Base-by-base conservation (phyloP, 257 asterid genomes). In the Ballota nigra region DNA sequence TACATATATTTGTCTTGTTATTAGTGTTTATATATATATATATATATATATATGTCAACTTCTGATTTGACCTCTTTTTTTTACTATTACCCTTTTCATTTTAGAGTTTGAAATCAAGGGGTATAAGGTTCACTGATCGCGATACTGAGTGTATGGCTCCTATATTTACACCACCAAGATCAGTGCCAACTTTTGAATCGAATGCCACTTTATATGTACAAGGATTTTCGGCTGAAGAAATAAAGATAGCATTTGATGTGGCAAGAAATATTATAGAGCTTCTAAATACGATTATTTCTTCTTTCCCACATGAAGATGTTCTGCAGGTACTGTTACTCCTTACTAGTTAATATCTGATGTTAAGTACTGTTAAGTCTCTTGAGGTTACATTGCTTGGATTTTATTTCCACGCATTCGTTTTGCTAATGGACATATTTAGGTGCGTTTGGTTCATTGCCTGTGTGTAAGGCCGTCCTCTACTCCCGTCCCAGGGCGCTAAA, bases 221-320 rank as follows among this genome's bases (percentile, higher is more conserved):
- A 47, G 81, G 78, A 63, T 87, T 88, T 77, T 87, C 99, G 26
- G 88, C 88, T 71, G 97, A 87, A 65, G 91, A 89, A 72, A 87
- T 86, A 3, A 92, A 87, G 83, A 98, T 89, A 82, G 94, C 98
- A 71, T 89, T 95, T 73, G 96, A 95, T 79, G 95, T 92, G 75
- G 99, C 98, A 58, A 83, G 96, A 80, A 95, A 95, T 80, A 95
- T 97, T 75, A 52, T 89, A 16, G 99, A 95, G 87, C 96, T 95
- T 75, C 89, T 95, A 55, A 77, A 86, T 72, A 87, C 98, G 53
- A 95, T 92, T 75, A 75, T 95, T 72, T 85, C 97, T 80, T 91
- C 99, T 85, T 94, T 97, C 49, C 96, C 97, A 8, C 92, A 82
- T 45, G 90, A 85, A 81, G 97, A 91, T 76, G 95, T 87, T 82